phyloP scores from a whole-genome alignment of 805 yeast species.

The Komagataella ulmi region DNA sequence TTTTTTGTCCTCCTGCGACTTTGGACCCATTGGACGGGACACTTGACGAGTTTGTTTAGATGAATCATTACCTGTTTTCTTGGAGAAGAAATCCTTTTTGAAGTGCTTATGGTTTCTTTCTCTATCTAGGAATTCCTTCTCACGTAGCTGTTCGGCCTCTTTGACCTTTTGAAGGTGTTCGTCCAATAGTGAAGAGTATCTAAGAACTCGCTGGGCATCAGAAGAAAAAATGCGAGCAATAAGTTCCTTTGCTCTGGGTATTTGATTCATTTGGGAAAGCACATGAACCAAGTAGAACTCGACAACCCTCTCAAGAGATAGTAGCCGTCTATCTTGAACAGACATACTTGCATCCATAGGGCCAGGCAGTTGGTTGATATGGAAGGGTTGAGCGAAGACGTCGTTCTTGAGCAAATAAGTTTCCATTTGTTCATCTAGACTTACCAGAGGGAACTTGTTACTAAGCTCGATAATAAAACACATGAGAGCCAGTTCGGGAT shows the following conservation, averaged over 20 bases:
- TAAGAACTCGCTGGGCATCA: conserved; percentile 3
- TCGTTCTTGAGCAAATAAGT: conserved; percentile 6
- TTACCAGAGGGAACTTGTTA: conserved; percentile 10
- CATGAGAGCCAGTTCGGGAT: conserved; percentile 15
- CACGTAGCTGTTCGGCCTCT: not conserved
- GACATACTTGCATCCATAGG: not conserved
- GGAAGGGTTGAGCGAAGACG: conserved; percentile 5
- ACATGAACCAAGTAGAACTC: conserved; percentile 14
- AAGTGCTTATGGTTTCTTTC: not conserved
- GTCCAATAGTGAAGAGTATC: not conserved
- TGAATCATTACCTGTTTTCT: not conserved
- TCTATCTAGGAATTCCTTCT: not conserved
- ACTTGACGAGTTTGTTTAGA: not conserved
- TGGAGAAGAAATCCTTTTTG: not conserved
- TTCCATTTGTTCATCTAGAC: conserved; percentile 12
- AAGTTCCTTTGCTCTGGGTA: conserved; percentile 7
- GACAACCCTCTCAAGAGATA: conserved; percentile 7
- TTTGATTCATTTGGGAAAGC: conserved; percentile 9
- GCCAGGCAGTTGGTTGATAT: not conserved
- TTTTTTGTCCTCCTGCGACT: not conserved
- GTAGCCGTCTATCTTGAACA: conserved; percentile 1
- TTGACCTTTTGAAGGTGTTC: not conserved
- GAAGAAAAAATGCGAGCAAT: conserved; percentile 8
- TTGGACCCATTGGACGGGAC: not conserved
- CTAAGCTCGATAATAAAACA: conserved; percentile 17